Evolutionary conservation across 2,329 filamentous ascomycete species (phyloP), one percentile per base, ranked within the genome.

Genomic region (Tolypocladium sp.): DNA sequence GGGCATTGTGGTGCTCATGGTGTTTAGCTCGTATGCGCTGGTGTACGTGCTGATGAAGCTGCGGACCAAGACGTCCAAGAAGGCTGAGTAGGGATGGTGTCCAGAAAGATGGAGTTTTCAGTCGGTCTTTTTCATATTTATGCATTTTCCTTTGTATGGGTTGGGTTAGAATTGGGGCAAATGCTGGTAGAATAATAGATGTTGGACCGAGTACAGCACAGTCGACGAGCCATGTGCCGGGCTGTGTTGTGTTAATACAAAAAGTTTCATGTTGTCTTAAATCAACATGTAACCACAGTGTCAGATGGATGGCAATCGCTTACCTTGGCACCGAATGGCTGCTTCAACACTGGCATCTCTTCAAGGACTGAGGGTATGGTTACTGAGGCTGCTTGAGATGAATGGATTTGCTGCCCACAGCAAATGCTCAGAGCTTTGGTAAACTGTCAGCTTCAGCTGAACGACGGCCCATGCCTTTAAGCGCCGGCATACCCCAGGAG

Each of bases 1-100:
- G 0, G 87, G 67, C 0, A 84, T 88, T 55, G 78, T 81, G 3
- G 80, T 79, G 1, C 71, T 83, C 6, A 86, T 87, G 63, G 79
- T 75, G 1, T 60, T 83, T 44, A 80, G 77, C 58, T 81, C 78
- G 1, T 88, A 87, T 57, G 68, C 67, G 0, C 52, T 79, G 56
- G 78, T 80, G 8, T 78, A 75, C 59, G 59, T 65, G 2, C 66
- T 80, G 57, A 80, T 80, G 77, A 79, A 79, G 70, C 69, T 80
- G 49, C 68, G 77, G 27, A 79, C 76, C 25, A 79, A 79, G 71
- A 72, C 73, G 9, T 77, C 76, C 1, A 80, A 79, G 71, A 77
- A 74, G 68, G 76, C 76, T 0, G 72, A 77, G 66, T 75, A 69
- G 56, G 27, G 5, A 30, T 22, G 44, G 46, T 9, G 7, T 49